Base-by-base conservation (phyloP, 192 early-diverging fungal species). In the Entomortierella lignicola region DNA sequence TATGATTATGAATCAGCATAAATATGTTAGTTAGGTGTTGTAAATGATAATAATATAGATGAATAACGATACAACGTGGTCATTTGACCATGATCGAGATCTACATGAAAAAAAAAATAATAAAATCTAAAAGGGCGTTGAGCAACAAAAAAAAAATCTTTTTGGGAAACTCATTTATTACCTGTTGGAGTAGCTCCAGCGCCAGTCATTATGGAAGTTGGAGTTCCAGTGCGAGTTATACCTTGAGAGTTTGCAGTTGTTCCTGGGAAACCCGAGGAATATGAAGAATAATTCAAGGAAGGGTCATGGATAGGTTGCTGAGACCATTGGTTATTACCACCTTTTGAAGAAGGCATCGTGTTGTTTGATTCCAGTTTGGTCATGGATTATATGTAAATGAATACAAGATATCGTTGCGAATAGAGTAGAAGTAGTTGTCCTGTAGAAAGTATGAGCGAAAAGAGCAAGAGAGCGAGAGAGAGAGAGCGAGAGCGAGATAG, bases 321-420 rank as follows among this genome's bases (percentile, higher is more conserved):
- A 37, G 73, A 55, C 73, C 73, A 77, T 43, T 68, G 74, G 26
- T 69, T 69, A 34, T 25, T 77, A 39, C 30, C 29, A 48, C 67
- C 67, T 53, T 69, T 77, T 44, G 73, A 68, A 21, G 66, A 64
- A 41, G 73, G 43, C 73, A 77, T 77, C 25, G 65, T 30, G 37
- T 68, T 68, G 18, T 34, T 69, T 47, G 67, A 60, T 54, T 77
- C 73, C 31, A 77, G 66, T 32, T 77, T 77, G 23, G 73, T 77
- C 73, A 77, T 77, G 53, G 44, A 53, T 39, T 54, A 12, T 60
- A 30, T 26, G n/a, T 52, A 50, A 44, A 6, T 6, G 34, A 8
- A 25, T 56, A 41, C 2, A 32, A 30, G 21, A 20, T 18, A 25
- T 21, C 8, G 18, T 20, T 39, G 30, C 11, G n/a, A 8, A 44